phyloP scores from a whole-genome alignment of 2,329 filamentous ascomycete species.

The Fulvia fulva region DNA sequence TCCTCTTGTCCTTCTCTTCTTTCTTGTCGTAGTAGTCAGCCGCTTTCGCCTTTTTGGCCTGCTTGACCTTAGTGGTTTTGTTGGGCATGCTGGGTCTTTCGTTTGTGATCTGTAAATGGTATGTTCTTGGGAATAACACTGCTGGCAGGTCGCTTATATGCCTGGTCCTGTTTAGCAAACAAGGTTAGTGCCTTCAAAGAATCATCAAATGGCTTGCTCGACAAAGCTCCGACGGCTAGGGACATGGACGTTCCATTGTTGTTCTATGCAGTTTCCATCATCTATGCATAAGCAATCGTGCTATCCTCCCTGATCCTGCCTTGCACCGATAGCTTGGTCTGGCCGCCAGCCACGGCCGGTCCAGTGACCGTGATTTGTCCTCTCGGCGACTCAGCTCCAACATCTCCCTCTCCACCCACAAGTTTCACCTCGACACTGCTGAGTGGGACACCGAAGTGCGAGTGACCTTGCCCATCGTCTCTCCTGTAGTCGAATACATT shows the following conservation, averaged over 20 bases:
- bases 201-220: too few species aligned
- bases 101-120: too few species aligned
- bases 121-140: too few species aligned
- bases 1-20: too few species aligned
- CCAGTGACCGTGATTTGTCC: constrained; percentile 63
- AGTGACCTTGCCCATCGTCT: constrained; percentile 42
- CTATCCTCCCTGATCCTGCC: constrained; percentile 68
- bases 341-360: constrained; percentile 66
- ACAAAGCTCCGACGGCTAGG: too few species aligned
- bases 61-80: too few species aligned
- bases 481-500: constrained; percentile 80
- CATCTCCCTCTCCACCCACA: constrained; percentile 34
- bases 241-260: neutral
- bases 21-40: too few species aligned
- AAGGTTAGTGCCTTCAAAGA: too few species aligned
- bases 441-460: constrained; percentile 78
- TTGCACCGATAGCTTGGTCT: constrained; percentile 59
- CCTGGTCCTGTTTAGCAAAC: too few species aligned
- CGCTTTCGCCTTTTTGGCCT: too few species aligned
- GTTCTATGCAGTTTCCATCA: neutral
- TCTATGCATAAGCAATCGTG: constrained; percentile 51
- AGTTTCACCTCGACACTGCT: constrained; percentile 71
- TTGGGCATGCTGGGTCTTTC: too few species aligned
- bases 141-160: too few species aligned
- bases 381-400: constrained; percentile 53